These are phyloP conservation scores for Coemansia furcata DNA, from an alignment of 192 early-diverging fungal species.

Conservation along the genomic window DNA sequence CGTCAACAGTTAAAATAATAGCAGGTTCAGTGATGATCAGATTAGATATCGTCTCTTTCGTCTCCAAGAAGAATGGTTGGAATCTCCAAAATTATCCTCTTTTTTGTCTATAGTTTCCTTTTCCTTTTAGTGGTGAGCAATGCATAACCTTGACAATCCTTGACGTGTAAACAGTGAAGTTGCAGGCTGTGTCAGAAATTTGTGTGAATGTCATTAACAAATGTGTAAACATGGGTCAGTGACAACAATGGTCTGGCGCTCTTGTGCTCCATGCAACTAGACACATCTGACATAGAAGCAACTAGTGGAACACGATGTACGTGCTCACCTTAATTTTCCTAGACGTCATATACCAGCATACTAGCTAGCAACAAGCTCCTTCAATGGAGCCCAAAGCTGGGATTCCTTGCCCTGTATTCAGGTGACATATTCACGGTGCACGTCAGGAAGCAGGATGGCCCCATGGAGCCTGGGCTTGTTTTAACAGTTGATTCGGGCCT, in stretches of 20 bases:
- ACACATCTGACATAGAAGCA: not conserved
- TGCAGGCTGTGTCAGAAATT: conserved; percentile 10
- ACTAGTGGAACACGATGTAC: not conserved
- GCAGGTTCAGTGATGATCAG: too few species aligned
- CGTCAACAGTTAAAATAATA: too few species aligned
- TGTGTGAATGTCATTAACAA: conserved; percentile 15
- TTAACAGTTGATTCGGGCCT: conserved; percentile 38
- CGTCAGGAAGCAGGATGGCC: not conserved
- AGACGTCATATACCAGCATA: conserved; percentile 8
- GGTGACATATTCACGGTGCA: conserved; percentile 53
- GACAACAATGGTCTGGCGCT: conserved; percentile 5
- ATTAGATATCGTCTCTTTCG: not conserved
- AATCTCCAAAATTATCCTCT: not conserved
- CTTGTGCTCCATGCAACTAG: not conserved
- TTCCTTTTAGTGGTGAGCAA: conserved; percentile 3
- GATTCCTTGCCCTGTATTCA: conserved; percentile 46
- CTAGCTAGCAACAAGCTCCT: conserved; percentile 36
- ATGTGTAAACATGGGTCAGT: conserved; percentile 3
- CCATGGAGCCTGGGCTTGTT: conserved; percentile 9
- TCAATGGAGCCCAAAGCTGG: conserved; percentile 47
- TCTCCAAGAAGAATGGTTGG: not conserved
- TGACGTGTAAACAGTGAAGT: conserved; percentile 7
- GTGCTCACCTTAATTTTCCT: conserved; percentile 11
- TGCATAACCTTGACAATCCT: conserved; percentile 32
- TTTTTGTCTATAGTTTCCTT: not conserved